Evolutionary conservation across 768 basidiomycete genomes (phyloP).

Genomic region (Mycena rosella): DNA sequence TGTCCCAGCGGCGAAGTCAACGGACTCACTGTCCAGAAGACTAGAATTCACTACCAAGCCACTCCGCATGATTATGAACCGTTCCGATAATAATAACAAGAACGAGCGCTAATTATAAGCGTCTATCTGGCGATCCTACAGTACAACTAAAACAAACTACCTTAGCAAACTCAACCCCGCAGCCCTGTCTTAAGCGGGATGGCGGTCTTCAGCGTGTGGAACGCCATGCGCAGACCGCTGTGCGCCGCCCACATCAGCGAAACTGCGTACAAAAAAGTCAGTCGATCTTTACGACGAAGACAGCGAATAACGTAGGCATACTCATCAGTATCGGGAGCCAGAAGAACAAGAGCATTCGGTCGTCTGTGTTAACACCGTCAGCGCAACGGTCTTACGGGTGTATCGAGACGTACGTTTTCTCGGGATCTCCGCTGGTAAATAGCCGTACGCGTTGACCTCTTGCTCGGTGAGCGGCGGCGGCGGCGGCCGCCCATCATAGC

Average conservation of each 20-base stretch:
- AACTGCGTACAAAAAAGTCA: slow-evolving; percentile 59
- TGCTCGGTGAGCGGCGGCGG: slow-evolving; percentile 66
- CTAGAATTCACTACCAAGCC: too few relatives aligned
- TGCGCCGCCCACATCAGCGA: slow-evolving; percentile 74
- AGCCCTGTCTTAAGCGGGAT: slow-evolving; percentile 60
- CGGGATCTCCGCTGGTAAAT: slow-evolving; percentile 68
- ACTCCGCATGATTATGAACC: too few relatives aligned
- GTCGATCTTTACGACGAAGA: too few relatives aligned
- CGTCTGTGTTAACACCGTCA: slow-evolving; percentile 61
- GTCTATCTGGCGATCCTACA: slow-evolving; percentile 23
- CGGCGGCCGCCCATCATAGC: slow-evolving; percentile 59
- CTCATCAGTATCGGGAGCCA: slow-evolving; percentile 88
- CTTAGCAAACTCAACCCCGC: slow-evolving; percentile 51
- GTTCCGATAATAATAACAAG: slow-evolving; percentile 12
- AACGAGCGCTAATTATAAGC: background rate
- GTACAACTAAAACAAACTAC: slow-evolving; percentile 23
- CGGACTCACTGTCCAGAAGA: too few relatives aligned
- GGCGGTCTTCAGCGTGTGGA: slow-evolving; percentile 62
- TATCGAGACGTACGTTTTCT: slow-evolving; percentile 73
- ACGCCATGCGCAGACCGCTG: slow-evolving; percentile 62
- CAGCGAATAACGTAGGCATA: slow-evolving; percentile 59
- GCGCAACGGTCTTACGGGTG: too few relatives aligned
- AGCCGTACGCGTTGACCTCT: slow-evolving; percentile 78
- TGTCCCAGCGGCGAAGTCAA: too few relatives aligned
- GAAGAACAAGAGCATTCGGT: slow-evolving; percentile 87